Percentiles rank a stretch among this genome's conserved stretches.
Conservation (phyloP, 495 filamentous ascomycete genomes). For the Talaromyces proteolyticus region DNA sequence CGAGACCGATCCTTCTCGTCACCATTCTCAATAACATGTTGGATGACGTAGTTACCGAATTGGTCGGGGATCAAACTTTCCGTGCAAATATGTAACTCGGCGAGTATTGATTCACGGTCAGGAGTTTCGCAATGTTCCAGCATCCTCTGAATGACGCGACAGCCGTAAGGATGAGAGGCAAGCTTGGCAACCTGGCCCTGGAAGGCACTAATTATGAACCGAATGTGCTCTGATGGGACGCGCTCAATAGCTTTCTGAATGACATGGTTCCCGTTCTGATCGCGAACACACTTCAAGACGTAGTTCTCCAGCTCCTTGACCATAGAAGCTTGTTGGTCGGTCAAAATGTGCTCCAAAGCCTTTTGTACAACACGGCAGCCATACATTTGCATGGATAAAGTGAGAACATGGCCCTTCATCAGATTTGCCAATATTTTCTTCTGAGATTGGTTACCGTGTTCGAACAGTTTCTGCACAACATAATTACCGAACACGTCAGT, state of each 20-base stretch:
- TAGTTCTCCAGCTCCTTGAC: conserved; percentile 78
- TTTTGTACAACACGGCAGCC: conserved; percentile 96
- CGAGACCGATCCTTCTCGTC: conserved; percentile 64
- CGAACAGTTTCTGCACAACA: conserved; percentile 96
- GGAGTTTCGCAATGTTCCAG: conserved; percentile 75
- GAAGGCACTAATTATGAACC: conserved; percentile 86
- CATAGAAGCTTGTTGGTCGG: conserved; percentile 81
- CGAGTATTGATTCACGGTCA: conserved; percentile 65
- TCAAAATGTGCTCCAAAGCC: conserved; percentile 89
- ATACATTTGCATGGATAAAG: conserved; percentile 85
- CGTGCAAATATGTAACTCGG: conserved; percentile 72
- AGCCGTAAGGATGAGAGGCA: conserved; percentile 80
- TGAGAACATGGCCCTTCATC: conserved; percentile 80
- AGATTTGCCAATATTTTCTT: conserved; percentile 79
- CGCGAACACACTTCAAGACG: conserved; percentile 74
- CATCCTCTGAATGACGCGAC: conserved; percentile 90
- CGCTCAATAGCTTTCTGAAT: conserved; percentile 92
- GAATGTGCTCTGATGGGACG: conserved; percentile 73
- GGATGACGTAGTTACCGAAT: conserved; percentile 95
- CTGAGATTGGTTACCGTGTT: conserved; percentile 91
- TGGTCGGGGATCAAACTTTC: conserved; percentile 74
- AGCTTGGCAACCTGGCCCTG: conserved; percentile 71
- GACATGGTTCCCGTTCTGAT: conserved; percentile 95
- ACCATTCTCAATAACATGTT: conserved; percentile 87
- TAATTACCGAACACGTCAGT: conserved; percentile 98